Evolutionary conservation across 2,329 filamentous ascomycete species (phyloP).

Genomic region (Xenosphaeropsis pyriputrescens): DNA sequence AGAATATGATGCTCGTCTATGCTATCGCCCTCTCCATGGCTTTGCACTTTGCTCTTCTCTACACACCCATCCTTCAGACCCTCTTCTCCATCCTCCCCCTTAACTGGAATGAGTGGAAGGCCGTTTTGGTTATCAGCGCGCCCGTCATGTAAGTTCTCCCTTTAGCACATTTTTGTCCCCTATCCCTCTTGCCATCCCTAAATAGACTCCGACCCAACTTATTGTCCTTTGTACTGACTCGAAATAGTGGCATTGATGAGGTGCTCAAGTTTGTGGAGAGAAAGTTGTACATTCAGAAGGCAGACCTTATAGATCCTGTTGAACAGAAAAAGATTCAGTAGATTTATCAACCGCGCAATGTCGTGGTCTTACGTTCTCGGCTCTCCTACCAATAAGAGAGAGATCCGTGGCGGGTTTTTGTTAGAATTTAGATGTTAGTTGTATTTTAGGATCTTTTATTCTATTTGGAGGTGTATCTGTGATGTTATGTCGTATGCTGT

Average conservation of each 20-base stretch:
- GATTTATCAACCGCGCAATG: no score
- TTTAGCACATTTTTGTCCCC: not conserved
- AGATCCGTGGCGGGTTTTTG: no score
- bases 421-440: no score
- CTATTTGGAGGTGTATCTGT: no score
- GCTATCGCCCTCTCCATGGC: constrained; percentile 88
- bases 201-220: not conserved
- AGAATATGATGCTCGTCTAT: constrained; percentile 97
- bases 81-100: constrained; percentile 87
- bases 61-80: constrained; percentile 74
- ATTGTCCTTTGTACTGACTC: constrained; percentile 6
- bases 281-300: constrained; percentile 26
- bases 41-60: constrained; percentile 86
- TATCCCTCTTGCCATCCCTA: no score
- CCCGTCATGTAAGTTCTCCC: constrained; percentile 69
- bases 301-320: constrained; percentile 6
- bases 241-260: constrained; percentile 47
- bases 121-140: constrained; percentile 74
- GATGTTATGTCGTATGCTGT: no score
- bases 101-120: constrained; percentile 79
- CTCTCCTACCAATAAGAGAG: no score
- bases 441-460: no score
- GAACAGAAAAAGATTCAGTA: constrained; percentile 12
- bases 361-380: no score
- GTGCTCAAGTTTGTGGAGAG: constrained; percentile 49